Base-by-base conservation (phyloP, 805 yeast genomes). In the Candida mattraensis region DNA sequence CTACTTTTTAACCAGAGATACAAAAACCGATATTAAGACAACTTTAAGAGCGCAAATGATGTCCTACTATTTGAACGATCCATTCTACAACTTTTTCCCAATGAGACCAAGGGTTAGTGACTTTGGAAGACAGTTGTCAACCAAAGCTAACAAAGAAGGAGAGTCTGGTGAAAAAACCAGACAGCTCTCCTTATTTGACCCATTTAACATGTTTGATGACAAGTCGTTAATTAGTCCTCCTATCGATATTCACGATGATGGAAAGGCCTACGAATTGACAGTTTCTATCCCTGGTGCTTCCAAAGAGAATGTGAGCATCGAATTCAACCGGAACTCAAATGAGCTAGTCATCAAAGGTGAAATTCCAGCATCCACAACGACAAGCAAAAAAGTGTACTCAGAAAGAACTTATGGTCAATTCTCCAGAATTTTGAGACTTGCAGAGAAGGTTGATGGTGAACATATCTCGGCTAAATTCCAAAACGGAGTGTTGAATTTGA, bases 201-300 rank as follows among this genome's bases (percentile, higher is more conserved):
- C 50, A 19, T 50, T 59, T n/a, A 50, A 60, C 12, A 39, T 50
- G 13, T 49, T 47, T 33, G 53, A 58, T 29, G 42, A 36, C 14
- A 45, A 42, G 35, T 48, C 53, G 14, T 46, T 56, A 10, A 30
- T 48, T 13, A 51, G 61, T 13, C 74, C 75, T 33, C 72, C 76
- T 11, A 62, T 72, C 30, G 76, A 72, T 44, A 55, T 73, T 24
- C 51, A 69, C 40, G 77, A 72, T 19, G 61, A 64, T 28, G 70
- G 68, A 5, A 54, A 62, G 28, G 47, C 56, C 13, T 72, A 67
- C 42, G 66, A 63, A 27, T 49, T 73, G 23, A 64, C 63, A 23
- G 60, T 71, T 4, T 64, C 76, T 1, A 55, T 72, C 34, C 75
- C 78, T 7, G 78, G 78, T 35, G 74, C 72, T 13, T 42, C 60